Percentiles rank a stretch among this genome's conserved stretches.
These are phyloP conservation scores for Tetracentron sinense DNA, from an alignment of 164 flowering plant genomes.

Conservation along the genomic window DNA sequence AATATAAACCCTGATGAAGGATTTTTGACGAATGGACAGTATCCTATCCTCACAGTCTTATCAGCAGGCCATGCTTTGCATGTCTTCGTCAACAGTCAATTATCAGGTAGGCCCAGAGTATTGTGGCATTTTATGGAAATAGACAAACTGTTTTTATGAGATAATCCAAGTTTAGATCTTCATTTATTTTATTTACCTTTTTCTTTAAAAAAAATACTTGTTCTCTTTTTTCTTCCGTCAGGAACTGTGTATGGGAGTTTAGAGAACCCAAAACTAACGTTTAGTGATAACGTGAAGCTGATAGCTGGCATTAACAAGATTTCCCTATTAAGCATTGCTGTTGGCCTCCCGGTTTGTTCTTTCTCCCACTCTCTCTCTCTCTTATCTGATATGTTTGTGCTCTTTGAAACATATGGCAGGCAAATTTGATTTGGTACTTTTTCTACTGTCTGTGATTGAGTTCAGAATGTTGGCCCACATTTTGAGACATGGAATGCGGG, in stretches of 20 bases:
- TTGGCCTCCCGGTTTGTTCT: slow-evolving; percentile 83
- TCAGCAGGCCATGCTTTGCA: slow-evolving; percentile 80
- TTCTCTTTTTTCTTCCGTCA: slow-evolving; percentile 24
- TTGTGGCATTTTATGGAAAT: slow-evolving; percentile 59
- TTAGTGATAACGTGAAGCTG: slow-evolving; percentile 47
- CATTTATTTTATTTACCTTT: slow-evolving; percentile 1
- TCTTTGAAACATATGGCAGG: no score
- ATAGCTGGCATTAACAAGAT: slow-evolving; percentile 71
- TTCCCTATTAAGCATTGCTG: slow-evolving; percentile 69
- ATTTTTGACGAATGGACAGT: slow-evolving; percentile 49
- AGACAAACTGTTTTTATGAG: not conserved
- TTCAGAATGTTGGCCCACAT: slow-evolving; percentile 80
- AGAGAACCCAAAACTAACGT: slow-evolving; percentile 58
- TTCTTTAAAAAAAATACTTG: slow-evolving; percentile 2
- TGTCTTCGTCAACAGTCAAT: slow-evolving; percentile 61
- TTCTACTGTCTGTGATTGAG: slow-evolving; percentile 1
- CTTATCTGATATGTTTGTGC: not conserved
- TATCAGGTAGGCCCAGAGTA: slow-evolving; percentile 51
- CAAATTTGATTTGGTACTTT: no score
- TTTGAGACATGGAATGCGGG: slow-evolving; percentile 94
- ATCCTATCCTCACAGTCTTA: slow-evolving; percentile 48
- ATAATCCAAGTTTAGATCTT: not conserved
- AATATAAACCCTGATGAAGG: slow-evolving; percentile 47
- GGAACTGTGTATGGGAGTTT: slow-evolving; percentile 74
- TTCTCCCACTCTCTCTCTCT: no score